phyloP scores from a whole-genome alignment of 768 basidiomycete genomes.

The Plicaturopsis crispa region DNA sequence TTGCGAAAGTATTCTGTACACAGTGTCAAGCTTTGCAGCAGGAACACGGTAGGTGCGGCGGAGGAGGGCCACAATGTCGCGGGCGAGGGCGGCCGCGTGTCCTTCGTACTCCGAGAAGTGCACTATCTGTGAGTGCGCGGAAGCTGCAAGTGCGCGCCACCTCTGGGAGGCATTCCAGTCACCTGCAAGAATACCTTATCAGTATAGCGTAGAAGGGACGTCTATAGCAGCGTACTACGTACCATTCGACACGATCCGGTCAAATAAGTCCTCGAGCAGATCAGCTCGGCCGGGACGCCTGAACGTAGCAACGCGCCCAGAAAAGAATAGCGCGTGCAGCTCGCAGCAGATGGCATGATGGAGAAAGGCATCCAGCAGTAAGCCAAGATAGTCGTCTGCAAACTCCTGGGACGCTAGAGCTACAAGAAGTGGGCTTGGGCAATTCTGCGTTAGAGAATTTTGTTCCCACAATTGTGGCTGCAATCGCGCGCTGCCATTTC shows the following conservation, averaged over 20 bases:
- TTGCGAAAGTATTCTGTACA: neutral
- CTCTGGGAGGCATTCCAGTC: conserved; percentile 11
- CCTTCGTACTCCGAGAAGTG: neutral
- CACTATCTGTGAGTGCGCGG: neutral
- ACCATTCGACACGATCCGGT: neutral
- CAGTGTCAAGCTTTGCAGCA: conserved; percentile 4
- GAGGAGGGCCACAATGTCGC: conserved; percentile 2
- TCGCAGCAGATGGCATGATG: conserved; percentile 5
- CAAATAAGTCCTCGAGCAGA: neutral
- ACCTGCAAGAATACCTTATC: conserved; percentile 4
- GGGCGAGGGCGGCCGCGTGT: neutral
- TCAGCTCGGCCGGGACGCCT: neutral
- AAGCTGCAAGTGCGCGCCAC: conserved; percentile 11
- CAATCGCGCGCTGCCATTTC: no score
- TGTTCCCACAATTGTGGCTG: no score
- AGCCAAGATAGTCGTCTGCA: conserved; percentile 9
- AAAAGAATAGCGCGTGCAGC: conserved; percentile 7
- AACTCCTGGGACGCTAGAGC: conserved; percentile 3
- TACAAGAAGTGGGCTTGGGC: neutral
- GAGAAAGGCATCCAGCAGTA: conserved; percentile 10
- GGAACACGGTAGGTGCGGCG: conserved; percentile 8
- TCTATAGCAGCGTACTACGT: neutral
- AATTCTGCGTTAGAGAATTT: neutral
- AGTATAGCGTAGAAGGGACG: neutral
- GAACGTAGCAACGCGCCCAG: conserved; percentile 1